Base-by-base conservation (phyloP, 352 stramenopile species). In the Globisporangium cederbergense region DNA sequence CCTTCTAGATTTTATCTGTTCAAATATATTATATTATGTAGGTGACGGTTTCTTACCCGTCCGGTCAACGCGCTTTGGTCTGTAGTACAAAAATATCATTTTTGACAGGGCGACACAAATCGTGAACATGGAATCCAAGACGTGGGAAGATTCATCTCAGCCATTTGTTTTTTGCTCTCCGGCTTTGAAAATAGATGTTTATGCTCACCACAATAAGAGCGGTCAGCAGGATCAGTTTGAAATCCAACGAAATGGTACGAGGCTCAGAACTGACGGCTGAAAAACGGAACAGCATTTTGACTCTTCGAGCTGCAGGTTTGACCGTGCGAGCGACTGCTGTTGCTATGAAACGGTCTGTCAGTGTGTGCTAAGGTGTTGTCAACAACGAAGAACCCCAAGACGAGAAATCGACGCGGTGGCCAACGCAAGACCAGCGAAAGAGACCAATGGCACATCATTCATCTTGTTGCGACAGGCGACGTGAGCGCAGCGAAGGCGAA, bases 401-500 rank as follows among this genome's bases (percentile, higher is more conserved):
- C 43, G 20, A 50, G 43, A 50, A 50, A 50, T 11, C 8, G 43
- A 28, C 43, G 14, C 16, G 43, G 43, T 10, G 43, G 43, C 16
- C 43, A 50, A 18, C 43, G 43, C 1, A 40, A 40, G 50, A 42
- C 25, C 50, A 57, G 11, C 14, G 50, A 14, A 40, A 40, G 40
- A 45, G 52, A 58, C 52, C 8, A 18, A 50, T 18, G 43, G 43
- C 43, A 28, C 18, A 50, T 50, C 43, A 50, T 50, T 57, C 14
- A 10, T 11, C 34, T 40, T 40, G 2, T 10, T 10, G 34, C 34
- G 34, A 40, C 34, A 40, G 34, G 34, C 34, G 34, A 40, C 34
- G 34, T 40, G 34, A 40, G 34, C 9, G 34, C 34, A 40, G 5
- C 34, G n/a, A 43, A 62, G 16, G 56, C 38, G 1, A 51, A n/a